Percentiles rank a stretch among this genome's conserved stretches.
Evolutionary conservation across 2,329 filamentous ascomycete species (phyloP).

Genomic region (Calonectria naviculata): DNA sequence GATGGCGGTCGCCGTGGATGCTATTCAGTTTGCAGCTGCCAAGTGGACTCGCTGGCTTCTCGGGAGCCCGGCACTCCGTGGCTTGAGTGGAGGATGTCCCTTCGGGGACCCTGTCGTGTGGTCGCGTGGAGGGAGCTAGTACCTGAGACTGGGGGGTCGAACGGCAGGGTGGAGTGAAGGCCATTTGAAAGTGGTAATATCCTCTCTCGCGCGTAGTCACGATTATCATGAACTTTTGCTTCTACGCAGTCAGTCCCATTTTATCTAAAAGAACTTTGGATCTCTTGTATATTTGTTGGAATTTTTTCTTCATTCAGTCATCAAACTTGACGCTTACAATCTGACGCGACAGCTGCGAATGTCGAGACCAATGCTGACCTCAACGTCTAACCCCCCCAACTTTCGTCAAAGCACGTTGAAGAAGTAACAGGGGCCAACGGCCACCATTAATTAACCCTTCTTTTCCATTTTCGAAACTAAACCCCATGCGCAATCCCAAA

Average conservation of each 20-base stretch:
- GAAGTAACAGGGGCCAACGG: neutral
- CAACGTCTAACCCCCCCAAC: neutral
- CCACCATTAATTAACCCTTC: neutral
- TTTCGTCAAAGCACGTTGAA: neutral
- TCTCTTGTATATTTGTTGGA: no score
- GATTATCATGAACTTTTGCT: neutral
- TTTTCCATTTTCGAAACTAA: neutral
- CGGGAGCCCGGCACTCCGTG: constrained; percentile 1
- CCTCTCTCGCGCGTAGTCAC: neutral
- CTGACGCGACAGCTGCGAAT: neutral
- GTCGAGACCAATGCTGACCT: neutral
- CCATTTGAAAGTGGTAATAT: neutral
- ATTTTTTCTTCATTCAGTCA: neutral
- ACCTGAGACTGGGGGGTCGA: constrained; percentile 10
- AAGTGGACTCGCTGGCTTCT: constrained; percentile 9
- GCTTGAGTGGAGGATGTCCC: neutral
- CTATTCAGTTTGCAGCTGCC: constrained; percentile 5
- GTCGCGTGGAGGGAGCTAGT: constrained; percentile 20
- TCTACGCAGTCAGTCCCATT: neutral
- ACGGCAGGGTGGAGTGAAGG: neutral
- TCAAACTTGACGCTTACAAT: neutral
- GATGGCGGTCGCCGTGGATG: constrained; percentile 3
- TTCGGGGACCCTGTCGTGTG: constrained; percentile 2
- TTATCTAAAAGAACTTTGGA: neutral
- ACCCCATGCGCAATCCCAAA: neutral